Conservation (phyloP, 164 flowering plant genomes). For the Vitis cinerea region DNA sequence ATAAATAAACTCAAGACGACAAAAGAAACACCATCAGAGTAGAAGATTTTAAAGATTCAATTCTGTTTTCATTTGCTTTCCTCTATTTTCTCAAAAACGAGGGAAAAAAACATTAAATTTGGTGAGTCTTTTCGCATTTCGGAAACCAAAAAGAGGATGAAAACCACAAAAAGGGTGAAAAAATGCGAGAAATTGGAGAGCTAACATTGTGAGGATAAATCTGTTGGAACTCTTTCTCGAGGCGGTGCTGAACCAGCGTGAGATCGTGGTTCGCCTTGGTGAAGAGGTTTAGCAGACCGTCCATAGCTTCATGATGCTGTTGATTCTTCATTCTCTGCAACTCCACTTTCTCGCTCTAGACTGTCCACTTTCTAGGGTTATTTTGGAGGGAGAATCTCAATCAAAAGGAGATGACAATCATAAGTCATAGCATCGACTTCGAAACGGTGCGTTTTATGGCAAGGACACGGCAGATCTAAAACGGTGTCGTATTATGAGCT, state of each 20-base stretch:
- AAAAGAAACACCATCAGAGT: too few relatives aligned
- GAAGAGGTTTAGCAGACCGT: constrained; percentile 53
- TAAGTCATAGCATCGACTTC: too few relatives aligned
- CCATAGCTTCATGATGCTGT: constrained; percentile 48
- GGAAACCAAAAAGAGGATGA: neutral
- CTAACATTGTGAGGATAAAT: constrained; percentile 63
- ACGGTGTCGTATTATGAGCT: too few relatives aligned
- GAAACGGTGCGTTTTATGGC: too few relatives aligned
- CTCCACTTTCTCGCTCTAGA: constrained; percentile 8
- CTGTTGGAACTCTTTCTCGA: constrained; percentile 70
- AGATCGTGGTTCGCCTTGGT: constrained; percentile 69
- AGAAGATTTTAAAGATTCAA: too few relatives aligned
- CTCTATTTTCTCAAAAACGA: too few relatives aligned
- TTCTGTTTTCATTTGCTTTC: too few relatives aligned
- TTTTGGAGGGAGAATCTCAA: neutral
- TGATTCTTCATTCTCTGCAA: constrained; percentile 17
- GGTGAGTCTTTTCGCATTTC: too few relatives aligned
- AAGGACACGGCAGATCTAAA: too few relatives aligned
- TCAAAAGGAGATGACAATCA: too few relatives aligned
- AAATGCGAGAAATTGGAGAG: neutral
- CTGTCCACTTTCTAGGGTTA: neutral
- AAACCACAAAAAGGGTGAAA: neutral
- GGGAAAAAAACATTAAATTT: too few relatives aligned
- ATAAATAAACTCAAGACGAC: too few relatives aligned
- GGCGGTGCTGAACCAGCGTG: constrained; percentile 52